phyloP scores from a whole-genome alignment of 148 eudicot genomes.

The Fagopyrum tataricum region DNA sequence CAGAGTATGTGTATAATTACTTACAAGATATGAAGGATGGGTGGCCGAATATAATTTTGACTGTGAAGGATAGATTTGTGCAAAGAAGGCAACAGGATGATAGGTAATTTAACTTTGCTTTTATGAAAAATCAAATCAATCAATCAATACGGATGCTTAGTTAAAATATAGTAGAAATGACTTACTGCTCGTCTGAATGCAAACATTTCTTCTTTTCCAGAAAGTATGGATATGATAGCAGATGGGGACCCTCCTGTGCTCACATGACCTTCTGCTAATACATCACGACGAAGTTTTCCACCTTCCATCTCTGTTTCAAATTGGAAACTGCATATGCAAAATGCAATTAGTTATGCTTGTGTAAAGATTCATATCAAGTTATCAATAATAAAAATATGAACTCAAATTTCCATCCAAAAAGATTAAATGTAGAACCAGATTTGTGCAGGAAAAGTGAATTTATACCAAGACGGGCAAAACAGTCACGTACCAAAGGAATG shows the following conservation, averaged over 20 bases:
- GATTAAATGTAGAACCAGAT: not conserved
- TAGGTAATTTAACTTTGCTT: too few species aligned
- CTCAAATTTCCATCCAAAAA: not conserved
- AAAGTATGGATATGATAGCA: slow-evolving; percentile 70
- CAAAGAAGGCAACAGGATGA: not conserved
- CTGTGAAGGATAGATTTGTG: not conserved
- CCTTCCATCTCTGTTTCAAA: slow-evolving; percentile 96
- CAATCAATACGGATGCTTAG: not conserved
- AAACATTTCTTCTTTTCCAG: slow-evolving; percentile 91
- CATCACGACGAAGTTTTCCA: slow-evolving; percentile 76
- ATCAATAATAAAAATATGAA: not conserved
- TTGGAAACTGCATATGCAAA: slow-evolving; percentile 48
- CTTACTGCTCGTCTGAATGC: slow-evolving; percentile 95
- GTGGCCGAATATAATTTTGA: not conserved
- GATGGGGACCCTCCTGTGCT: slow-evolving; percentile 56
- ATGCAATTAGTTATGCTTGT: not conserved
- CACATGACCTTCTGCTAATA: slow-evolving; percentile 67
- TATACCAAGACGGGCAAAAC: not conserved
- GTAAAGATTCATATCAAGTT: not conserved
- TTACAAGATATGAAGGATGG: not conserved
- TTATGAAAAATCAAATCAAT: too few species aligned
- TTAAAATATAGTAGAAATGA: slow-evolving; percentile 4
- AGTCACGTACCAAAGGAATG: not conserved
- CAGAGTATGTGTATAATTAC: not conserved
- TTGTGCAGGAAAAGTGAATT: not conserved